Evolutionary conservation across 2,329 filamentous ascomycete species (phyloP), one percentile per base, ranked within the genome.

Genomic region (Botrytis squamosa): DNA sequence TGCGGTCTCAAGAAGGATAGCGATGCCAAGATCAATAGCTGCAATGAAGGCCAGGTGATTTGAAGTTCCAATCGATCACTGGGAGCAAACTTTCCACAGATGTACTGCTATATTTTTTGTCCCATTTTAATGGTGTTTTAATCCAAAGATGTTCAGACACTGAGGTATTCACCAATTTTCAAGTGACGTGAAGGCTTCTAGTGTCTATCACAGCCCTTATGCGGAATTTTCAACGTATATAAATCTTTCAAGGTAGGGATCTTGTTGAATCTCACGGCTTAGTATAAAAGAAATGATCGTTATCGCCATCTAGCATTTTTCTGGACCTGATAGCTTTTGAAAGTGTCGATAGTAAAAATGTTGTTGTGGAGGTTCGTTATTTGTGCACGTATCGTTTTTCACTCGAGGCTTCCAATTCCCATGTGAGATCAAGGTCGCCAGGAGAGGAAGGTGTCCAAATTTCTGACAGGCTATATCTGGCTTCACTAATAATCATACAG

Each of bases 261-360:
- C 49, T 3, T n/a, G 14, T n/a, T 10, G 49, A 52, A n/a, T 1
- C 25, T 52, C 25, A 25, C 25, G 22, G 25, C 2, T 14, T 14
- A 14, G 25, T 52, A n/a, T n/a, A 1, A 14, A 0, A 4, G 4
- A n/a, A 14, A 52, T 14, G 10, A 2, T n/a, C 22, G 0, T 52
- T n/a, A n/a, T 52, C 25, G 12, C 10, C 49, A 52, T 2, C 10
- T n/a, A 52, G 10, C 1, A 52, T 14, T n/a, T 1, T 52, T 52
- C 10, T 14, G 22, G 1, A 52, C 22, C 22, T n/a, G 22, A 52
- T 14, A 52, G 10, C 22, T 4, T n/a, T 12, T 25, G 10, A 25
- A 25, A 14, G 5, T 25, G 4, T 25, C 6, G 10, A 14, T 6
- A 25, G 22, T 52, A 52, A 25, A 25, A 5, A 0, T 6, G 22